Evolutionary conservation across 331 rosid genomes (phyloP).

Genomic region (Quercus phellos): DNA sequence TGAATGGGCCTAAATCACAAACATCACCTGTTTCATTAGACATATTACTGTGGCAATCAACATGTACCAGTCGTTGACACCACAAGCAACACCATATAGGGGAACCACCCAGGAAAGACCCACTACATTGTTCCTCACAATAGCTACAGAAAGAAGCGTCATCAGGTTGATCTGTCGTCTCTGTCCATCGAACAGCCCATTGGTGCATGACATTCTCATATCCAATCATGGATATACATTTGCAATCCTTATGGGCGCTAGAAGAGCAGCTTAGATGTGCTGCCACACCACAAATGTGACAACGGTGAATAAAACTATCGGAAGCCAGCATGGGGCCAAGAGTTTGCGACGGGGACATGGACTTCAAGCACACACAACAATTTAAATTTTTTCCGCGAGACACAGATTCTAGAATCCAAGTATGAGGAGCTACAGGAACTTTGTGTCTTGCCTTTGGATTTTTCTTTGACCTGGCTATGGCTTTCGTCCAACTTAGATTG

Average conservation of each 20-base stretch:
- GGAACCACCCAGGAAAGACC: slow-evolving; percentile 93
- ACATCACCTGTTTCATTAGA: slow-evolving; percentile 85
- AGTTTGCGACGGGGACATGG: slow-evolving; percentile 75
- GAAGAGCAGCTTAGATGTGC: slow-evolving; percentile 84
- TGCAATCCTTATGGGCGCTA: slow-evolving; percentile 85
- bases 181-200: slow-evolving; percentile 98
- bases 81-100: slow-evolving; percentile 98
- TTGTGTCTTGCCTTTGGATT: slow-evolving; percentile 72
- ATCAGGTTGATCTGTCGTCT: slow-evolving; percentile 79
- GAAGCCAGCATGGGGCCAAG: slow-evolving; percentile 78
- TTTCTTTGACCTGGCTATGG: slow-evolving; percentile 86
- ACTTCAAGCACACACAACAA: slow-evolving; percentile 85
- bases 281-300: slow-evolving; percentile 81
- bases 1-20: slow-evolving; percentile 87
- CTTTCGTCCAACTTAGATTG: slow-evolving; percentile 93
- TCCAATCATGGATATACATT: slow-evolving; percentile 91
- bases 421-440: slow-evolving; percentile 70
- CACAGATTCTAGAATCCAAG: slow-evolving; percentile 73
- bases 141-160: slow-evolving; percentile 78
- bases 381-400: slow-evolving; percentile 86
- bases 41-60: slow-evolving; percentile 83
- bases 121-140: slow-evolving; percentile 96
- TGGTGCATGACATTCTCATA: slow-evolving; percentile 76
- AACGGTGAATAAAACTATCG: slow-evolving; percentile 71
- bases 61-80: slow-evolving; percentile 93